These are phyloP conservation scores for Hypoxylon sp. DNA, from an alignment of 2,329 filamentous ascomycete genomes.

Conservation along the genomic window DNA sequence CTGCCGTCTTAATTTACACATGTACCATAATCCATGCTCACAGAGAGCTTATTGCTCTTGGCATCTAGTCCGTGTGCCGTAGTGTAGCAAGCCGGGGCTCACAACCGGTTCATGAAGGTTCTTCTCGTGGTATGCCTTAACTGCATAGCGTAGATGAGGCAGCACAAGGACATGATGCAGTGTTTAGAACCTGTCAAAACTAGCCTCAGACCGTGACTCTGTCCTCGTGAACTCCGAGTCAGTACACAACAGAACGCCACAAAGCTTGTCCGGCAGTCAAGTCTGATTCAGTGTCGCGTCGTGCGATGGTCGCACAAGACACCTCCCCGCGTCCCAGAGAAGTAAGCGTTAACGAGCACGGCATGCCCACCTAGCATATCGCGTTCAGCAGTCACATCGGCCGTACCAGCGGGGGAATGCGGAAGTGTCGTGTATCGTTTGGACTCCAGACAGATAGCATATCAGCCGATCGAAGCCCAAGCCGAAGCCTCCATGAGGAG, in stretches of 20 bases:
- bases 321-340: slow-evolving; percentile 52
- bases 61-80: not conserved
- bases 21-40: slow-evolving; percentile 5
- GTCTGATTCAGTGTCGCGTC: slow-evolving; percentile 43
- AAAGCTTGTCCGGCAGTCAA: slow-evolving; percentile 44
- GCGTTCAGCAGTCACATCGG: slow-evolving; percentile 68
- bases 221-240: slow-evolving; percentile 38
- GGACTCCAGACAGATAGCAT: slow-evolving; percentile 83
- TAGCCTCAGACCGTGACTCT: slow-evolving; percentile 40
- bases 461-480: slow-evolving; percentile 89
- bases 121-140: slow-evolving; percentile 8
- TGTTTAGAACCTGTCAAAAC: slow-evolving; percentile 44
- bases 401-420: slow-evolving; percentile 83
- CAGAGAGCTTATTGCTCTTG: not conserved
- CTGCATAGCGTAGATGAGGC: slow-evolving; percentile 24
- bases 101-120: slow-evolving; percentile 5
- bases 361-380: slow-evolving; percentile 41
- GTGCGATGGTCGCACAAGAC: slow-evolving; percentile 50
- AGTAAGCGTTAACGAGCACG: slow-evolving; percentile 57
- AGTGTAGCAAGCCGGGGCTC: slow-evolving; percentile 5
- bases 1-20: slow-evolving; percentile 26
- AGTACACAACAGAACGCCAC: slow-evolving; percentile 40
- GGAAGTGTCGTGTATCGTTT: slow-evolving; percentile 86
- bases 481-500: slow-evolving; percentile 91
- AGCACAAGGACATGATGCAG: slow-evolving; percentile 32